These are phyloP conservation scores for Ganoderma leucocontextum DNA, from an alignment of 1,284 basidiomycete species.

Conservation along the genomic window DNA sequence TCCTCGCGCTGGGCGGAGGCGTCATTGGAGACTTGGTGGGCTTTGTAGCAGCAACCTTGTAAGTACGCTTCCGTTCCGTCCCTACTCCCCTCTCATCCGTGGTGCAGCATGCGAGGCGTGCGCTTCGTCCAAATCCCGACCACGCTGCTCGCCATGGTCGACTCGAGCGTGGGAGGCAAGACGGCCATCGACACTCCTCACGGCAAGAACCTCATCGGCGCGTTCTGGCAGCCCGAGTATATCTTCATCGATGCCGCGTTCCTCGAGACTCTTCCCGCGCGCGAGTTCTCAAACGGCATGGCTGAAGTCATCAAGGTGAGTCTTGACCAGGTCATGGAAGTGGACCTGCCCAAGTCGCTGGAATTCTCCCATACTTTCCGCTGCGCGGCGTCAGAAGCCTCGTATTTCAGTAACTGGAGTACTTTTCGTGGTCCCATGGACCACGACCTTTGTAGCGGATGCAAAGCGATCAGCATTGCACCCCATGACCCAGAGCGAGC, in stretches of 20 bases:
- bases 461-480: no score
- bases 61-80: constrained; percentile 45
- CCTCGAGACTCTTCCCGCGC: constrained; percentile 90
- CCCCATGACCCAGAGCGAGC: neutral
- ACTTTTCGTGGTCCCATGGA: neutral
- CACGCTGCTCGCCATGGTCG: constrained; percentile 97
- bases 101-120: constrained; percentile 82
- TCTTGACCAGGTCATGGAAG: neutral
- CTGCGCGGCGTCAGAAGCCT: neutral
- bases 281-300: constrained; percentile 99
- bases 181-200: constrained; percentile 97
- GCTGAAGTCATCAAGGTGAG: constrained; percentile 95
- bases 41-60: constrained; percentile 99
- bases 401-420: neutral
- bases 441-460: neutral
- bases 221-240: constrained; percentile 98
- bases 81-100: constrained; percentile 2
- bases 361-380: neutral
- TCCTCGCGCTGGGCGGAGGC: constrained; percentile 94
- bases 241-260: constrained; percentile 98
- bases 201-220: constrained; percentile 98
- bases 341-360: constrained; percentile 31
- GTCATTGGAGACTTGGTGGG: constrained; percentile 97
- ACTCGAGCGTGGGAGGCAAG: constrained; percentile 97
- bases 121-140: constrained; percentile 97